Conservation (phyloP, 2,329 filamentous ascomycete genomes). For the Ascochyta pisi region DNA sequence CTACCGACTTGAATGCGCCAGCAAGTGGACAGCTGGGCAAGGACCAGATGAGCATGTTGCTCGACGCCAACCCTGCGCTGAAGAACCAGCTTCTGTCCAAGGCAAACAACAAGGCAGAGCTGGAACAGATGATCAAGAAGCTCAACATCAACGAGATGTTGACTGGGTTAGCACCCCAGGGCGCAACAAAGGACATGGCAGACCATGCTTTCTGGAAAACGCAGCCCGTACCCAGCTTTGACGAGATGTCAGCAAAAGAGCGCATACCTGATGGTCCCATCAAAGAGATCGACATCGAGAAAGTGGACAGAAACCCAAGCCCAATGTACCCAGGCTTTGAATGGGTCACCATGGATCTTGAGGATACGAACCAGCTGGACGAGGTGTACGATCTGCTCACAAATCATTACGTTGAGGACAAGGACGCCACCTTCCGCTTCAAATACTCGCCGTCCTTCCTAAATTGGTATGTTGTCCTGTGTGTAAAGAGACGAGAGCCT, state of each 20-base stretch:
- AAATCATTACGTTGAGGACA: constrained; percentile 96
- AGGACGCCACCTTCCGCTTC: constrained; percentile 96
- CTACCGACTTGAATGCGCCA: constrained; percentile 34
- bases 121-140: constrained; percentile 62
- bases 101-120: constrained; percentile 33
- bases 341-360: constrained; percentile 90
- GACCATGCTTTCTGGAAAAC: constrained; percentile 99
- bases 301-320: constrained; percentile 78
- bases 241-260: constrained; percentile 52
- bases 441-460: constrained; percentile 91
- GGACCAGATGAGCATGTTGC: constrained; percentile 47
- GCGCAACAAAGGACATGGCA: constrained; percentile 93
- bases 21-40: constrained; percentile 44
- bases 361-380: constrained; percentile 75
- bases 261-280: constrained; percentile 79
- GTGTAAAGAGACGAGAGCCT: too few species aligned
- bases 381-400: constrained; percentile 92
- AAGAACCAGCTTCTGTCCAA: constrained; percentile 46
- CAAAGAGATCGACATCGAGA: constrained; percentile 76
- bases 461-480: constrained; percentile 70
- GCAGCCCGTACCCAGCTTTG: constrained; percentile 88
- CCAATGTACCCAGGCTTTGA: constrained; percentile 81
- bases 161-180: constrained; percentile 75
- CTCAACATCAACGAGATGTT: constrained; percentile 74
- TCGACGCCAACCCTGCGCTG: constrained; percentile 49